These are phyloP conservation scores for Leccinum subgranulosum DNA, from an alignment of 768 basidiomycete species.

Conservation along the genomic window DNA sequence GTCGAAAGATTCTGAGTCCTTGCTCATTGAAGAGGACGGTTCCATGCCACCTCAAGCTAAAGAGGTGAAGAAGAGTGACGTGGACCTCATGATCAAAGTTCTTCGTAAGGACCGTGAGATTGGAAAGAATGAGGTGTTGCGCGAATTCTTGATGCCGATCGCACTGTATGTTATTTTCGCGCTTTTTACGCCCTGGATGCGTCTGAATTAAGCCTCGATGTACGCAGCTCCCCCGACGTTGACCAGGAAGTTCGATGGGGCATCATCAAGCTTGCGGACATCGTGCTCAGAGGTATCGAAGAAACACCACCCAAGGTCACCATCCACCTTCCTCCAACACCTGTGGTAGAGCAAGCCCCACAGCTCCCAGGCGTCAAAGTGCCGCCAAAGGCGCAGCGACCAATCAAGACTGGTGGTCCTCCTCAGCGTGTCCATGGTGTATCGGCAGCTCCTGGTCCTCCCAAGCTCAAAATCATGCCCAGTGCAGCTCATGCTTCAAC, in stretches of 20 bases:
- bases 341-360: conserved; percentile 60
- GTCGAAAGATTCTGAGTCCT: conserved; percentile 65
- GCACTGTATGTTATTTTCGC: conserved; percentile 55
- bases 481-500: conserved; percentile 12
- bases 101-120: conserved; percentile 86
- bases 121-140: conserved; percentile 72
- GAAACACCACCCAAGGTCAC: conserved; percentile 86
- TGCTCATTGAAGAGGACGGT: conserved; percentile 87
- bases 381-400: conserved; percentile 36
- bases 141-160: conserved; percentile 79
- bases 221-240: conserved; percentile 61
- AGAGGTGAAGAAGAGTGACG: conserved; percentile 78
- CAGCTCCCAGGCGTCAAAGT: conserved; percentile 54
- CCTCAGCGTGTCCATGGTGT: conserved; percentile 29
- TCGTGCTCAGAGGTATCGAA: conserved; percentile 77
- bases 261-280: conserved; percentile 86
- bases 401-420: conserved; percentile 35
- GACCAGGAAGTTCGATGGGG: conserved; percentile 92
- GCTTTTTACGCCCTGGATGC: not conserved
- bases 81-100: conserved; percentile 82
- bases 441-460: conserved; percentile 31
- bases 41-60: conserved; percentile 64
- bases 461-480: conserved; percentile 54
- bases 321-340: conserved; percentile 76
- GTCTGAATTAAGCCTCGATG: not conserved